A percentile compares a stretch with the other conserved stretches of the same genome.
Evolutionary conservation across 306 rosid species (phyloP).

Genomic region (Vigna radiata): DNA sequence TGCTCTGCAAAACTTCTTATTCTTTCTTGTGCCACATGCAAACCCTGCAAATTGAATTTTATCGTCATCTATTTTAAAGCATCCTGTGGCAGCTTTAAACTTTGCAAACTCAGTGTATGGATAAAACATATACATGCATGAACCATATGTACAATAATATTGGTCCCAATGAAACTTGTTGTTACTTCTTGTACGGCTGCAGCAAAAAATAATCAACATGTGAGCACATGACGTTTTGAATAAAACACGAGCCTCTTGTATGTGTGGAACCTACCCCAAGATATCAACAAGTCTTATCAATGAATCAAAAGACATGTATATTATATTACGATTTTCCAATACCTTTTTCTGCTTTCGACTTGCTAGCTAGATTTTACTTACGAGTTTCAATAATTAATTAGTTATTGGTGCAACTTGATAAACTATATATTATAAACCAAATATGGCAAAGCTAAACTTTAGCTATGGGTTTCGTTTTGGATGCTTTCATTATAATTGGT

Average conservation of each 20-base stretch:
- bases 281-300: slow-evolving; percentile 8
- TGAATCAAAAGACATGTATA: not conserved
- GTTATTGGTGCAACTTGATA: slow-evolving; percentile 38
- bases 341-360: slow-evolving; percentile 10
- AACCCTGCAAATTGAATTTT: not conserved
- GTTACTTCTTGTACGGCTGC: not conserved
- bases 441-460: slow-evolving; percentile 22
- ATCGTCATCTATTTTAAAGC: not conserved
- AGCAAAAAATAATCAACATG: slow-evolving; percentile 9
- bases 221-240: slow-evolving; percentile 21
- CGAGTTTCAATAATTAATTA: slow-evolving; percentile 16
- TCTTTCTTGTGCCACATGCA: not conserved
- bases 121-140: not conserved
- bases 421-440: not conserved
- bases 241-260: not conserved
- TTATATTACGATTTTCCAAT: not conserved
- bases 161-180: slow-evolving; percentile 25
- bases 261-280: slow-evolving; percentile 20
- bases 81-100: slow-evolving; percentile 8
- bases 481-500: slow-evolving; percentile 3
- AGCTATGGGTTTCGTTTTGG: slow-evolving; percentile 21
- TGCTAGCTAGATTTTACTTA: not conserved
- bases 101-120: not conserved
- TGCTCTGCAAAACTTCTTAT: not conserved
- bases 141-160: not conserved